These are phyloP conservation scores for Ocimum tenuiflorum DNA, from an alignment of 257 asterid species.

Conservation along the genomic window DNA sequence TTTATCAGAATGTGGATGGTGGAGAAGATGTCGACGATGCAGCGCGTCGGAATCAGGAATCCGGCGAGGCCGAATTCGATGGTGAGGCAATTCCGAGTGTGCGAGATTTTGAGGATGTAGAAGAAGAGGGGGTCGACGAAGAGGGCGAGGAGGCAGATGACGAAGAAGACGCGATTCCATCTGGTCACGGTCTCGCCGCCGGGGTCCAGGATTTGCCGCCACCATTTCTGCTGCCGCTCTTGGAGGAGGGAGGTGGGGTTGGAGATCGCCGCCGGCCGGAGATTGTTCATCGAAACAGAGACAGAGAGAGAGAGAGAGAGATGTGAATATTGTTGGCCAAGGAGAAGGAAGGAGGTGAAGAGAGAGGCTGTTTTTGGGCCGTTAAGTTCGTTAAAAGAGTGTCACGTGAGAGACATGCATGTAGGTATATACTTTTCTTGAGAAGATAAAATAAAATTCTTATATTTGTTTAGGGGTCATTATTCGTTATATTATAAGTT, in stretches of 20 bases:
- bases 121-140: slow-evolving; percentile 78
- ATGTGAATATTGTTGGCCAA: no score
- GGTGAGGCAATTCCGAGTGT: slow-evolving; percentile 38
- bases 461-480: not conserved
- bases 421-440: no score
- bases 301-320: not conserved
- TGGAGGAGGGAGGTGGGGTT: slow-evolving; percentile 38
- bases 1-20: slow-evolving; percentile 56
- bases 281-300: slow-evolving; percentile 35
- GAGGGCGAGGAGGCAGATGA: slow-evolving; percentile 52
- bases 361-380: not conserved
- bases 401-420: no score
- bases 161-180: slow-evolving; percentile 73
- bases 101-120: slow-evolving; percentile 39
- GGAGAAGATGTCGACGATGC: slow-evolving; percentile 61
- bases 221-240: slow-evolving; percentile 42
- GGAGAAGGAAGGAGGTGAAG: no score
- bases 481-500: no score
- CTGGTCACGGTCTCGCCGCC: slow-evolving; percentile 42
- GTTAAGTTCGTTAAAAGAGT: slow-evolving; percentile 11
- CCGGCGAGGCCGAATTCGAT: slow-evolving; percentile 40
- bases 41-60: slow-evolving; percentile 38
- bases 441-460: not conserved
- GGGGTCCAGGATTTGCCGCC: slow-evolving; percentile 72
- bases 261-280: slow-evolving; percentile 31